Evolutionary conservation across 2,329 filamentous ascomycete species (phyloP), one percentile per base, ranked within the genome.

Genomic region (Aspergillus novofumigatus): DNA sequence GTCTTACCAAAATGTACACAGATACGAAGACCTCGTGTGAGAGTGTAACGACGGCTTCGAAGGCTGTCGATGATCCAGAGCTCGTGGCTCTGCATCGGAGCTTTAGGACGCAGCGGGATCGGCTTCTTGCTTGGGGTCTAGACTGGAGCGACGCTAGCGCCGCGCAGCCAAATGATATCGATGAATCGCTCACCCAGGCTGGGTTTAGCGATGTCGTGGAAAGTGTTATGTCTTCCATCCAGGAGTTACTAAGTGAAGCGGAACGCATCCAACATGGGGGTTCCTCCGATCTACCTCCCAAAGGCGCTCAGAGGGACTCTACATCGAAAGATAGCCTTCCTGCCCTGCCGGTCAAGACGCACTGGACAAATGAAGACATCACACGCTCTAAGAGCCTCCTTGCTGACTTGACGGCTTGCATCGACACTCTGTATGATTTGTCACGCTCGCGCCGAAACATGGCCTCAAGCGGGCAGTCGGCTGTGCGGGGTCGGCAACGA

Each of bases 391-490:
- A 83, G 60, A 79, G 80, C 41, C 75, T 88, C n/a, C 75, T 86
- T 59, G 79, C 77, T 53, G 83, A 87, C 61, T 71, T 87, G 57
- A 86, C 82, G 7, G 80, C 78, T 3, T 86, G 83, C 51, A 87
- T 87, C 63, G 85, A 88, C 70, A 83, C 82, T 0, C 77, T 88
- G 23, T 87, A 86, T 66, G 83, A 86, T 63, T 73, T 88, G n/a
- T 86, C 83, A 4, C 74, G 80, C 52, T 82, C 81, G 28, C 77
- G 83, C 26, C 77, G 80, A 56, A 74, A 64, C 54, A 74, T 76
- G 69, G 67, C 67, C 21, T 70, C 71, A 17, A 67, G 61, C 55
- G 68, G 65, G 32, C 67, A 71, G 41, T 62, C 59, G 17, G 57
- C 62, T 44, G 62, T 63, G 29, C 60, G 64, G 32, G 54, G 45